Percentiles rank a stretch among this genome's conserved stretches.
Evolutionary conservation across 345 rosid genomes (phyloP).

Genomic region (Alliaria petiolata): DNA sequence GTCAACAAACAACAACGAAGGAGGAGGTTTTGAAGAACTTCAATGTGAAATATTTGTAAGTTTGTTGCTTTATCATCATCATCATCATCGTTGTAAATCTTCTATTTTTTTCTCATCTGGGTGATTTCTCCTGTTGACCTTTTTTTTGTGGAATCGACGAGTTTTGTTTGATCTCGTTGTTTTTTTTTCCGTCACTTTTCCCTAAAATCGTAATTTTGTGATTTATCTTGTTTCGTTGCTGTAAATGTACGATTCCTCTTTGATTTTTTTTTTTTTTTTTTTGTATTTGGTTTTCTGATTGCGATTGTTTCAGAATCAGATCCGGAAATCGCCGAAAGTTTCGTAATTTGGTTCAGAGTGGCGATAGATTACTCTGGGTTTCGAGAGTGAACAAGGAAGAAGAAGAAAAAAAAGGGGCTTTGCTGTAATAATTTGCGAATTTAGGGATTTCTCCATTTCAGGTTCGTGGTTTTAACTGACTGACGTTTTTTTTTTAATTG

Average conservation of each 20-base stretch:
- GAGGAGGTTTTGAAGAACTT: constrained; percentile 23
- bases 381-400: constrained; percentile 16
- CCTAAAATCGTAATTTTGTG: constrained; percentile 4
- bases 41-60: constrained; percentile 25
- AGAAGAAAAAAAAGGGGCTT: background rate
- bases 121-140: constrained; percentile 7
- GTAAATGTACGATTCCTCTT: background rate
- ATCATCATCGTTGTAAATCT: background rate
- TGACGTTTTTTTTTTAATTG: too few species aligned
- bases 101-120: background rate
- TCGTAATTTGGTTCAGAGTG: constrained; percentile 15
- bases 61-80: background rate
- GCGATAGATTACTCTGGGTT: background rate
- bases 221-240: constrained; percentile 10
- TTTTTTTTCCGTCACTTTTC: background rate
- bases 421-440: constrained; percentile 24
- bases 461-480: constrained; percentile 5
- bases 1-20: constrained; percentile 46
- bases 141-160: constrained; percentile 14
- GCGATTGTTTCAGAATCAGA: constrained; percentile 1
- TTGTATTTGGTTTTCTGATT: background rate
- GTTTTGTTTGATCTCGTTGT: constrained; percentile 11
- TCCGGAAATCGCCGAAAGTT: constrained; percentile 13
- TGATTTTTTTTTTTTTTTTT: background rate
- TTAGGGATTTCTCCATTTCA: constrained; percentile 20